These are phyloP conservation scores for Circinella umbellata DNA, from an alignment of 371 early-diverging fungal genomes.

Conservation along the genomic window DNA sequence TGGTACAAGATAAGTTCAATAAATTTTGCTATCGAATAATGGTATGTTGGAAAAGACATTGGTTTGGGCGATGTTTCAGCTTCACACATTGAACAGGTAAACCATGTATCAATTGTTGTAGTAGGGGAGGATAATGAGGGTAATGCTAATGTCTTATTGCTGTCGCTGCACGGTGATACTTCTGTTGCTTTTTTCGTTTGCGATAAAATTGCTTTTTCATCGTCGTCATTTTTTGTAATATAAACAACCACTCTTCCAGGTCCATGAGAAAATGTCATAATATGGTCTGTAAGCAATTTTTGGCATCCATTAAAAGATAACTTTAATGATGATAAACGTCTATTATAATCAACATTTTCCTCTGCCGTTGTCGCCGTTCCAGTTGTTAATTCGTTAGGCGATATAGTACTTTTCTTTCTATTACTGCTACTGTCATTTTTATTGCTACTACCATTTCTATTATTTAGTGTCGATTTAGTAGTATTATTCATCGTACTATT, in stretches of 20 bases:
- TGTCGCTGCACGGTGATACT: slow-evolving; percentile 16
- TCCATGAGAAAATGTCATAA: slow-evolving; percentile 49
- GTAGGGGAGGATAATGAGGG: not conserved
- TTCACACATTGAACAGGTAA: slow-evolving; percentile 53
- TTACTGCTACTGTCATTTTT: not conserved
- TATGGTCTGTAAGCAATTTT: not conserved
- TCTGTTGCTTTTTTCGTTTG: slow-evolving; percentile 29
- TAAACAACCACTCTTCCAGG: slow-evolving; percentile 51
- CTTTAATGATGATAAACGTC: not conserved
- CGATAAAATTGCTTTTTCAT: not conserved
- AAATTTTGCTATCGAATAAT: slow-evolving; percentile 68
- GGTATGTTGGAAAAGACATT: slow-evolving; percentile 45
- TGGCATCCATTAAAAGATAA: slow-evolving; percentile 8
- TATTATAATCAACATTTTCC: not conserved
- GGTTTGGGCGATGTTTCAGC: slow-evolving; percentile 33
- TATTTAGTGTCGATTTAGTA: too few species aligned
- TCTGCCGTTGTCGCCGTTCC: not conserved
- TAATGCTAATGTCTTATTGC: slow-evolving; percentile 4
- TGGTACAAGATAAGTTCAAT: slow-evolving; percentile 63
- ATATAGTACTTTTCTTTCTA: not conserved
- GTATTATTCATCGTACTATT: too few species aligned
- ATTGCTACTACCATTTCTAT: too few species aligned
- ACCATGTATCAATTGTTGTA: slow-evolving; percentile 48
- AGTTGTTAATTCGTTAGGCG: not conserved
- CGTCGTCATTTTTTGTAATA: slow-evolving; percentile 15